phyloP scores from a whole-genome alignment of 352 stramenopile species.

The Peronospora farinosa region DNA sequence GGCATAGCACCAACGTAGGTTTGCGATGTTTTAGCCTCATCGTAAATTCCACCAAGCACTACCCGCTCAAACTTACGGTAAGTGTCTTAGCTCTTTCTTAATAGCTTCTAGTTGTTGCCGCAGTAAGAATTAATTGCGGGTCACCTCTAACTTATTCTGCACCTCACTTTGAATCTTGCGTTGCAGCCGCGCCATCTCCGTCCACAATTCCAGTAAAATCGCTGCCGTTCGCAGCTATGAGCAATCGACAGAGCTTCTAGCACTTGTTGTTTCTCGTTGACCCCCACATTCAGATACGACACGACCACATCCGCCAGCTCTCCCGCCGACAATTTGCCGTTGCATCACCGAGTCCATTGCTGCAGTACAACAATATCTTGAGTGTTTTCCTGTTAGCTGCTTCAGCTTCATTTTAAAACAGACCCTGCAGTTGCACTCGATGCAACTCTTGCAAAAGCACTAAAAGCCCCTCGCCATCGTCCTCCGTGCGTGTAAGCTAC shows the following conservation, averaged over 20 bases:
- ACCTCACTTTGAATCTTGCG: slow-evolving; percentile 68
- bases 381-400: slow-evolving; percentile 55
- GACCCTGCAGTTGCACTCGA: slow-evolving; percentile 41
- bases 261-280: slow-evolving; percentile 52
- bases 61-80: no score
- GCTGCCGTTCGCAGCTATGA: slow-evolving; percentile 39
- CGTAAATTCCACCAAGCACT: no score
- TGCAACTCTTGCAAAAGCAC: slow-evolving; percentile 64
- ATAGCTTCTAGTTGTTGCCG: no score
- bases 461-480: slow-evolving; percentile 54
- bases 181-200: slow-evolving; percentile 54
- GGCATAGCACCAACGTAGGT: no score
- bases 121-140: slow-evolving; percentile 24
- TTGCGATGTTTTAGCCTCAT: no score
- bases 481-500: no score
- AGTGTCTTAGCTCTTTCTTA: no score
- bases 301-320: slow-evolving; percentile 65
- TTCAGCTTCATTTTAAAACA: slow-evolving; percentile 54
- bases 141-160: slow-evolving; percentile 63
- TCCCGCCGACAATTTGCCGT: slow-evolving; percentile 55
- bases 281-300: slow-evolving; percentile 55
- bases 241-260: slow-evolving; percentile 43
- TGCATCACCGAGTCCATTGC: slow-evolving; percentile 51
- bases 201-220: slow-evolving; percentile 48
- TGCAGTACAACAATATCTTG: slow-evolving; percentile 54